Percentiles rank a stretch among this genome's conserved stretches.
These are phyloP conservation scores for Lavandula angustifolia DNA, from an alignment of 257 asterid genomes.

Conservation along the genomic window DNA sequence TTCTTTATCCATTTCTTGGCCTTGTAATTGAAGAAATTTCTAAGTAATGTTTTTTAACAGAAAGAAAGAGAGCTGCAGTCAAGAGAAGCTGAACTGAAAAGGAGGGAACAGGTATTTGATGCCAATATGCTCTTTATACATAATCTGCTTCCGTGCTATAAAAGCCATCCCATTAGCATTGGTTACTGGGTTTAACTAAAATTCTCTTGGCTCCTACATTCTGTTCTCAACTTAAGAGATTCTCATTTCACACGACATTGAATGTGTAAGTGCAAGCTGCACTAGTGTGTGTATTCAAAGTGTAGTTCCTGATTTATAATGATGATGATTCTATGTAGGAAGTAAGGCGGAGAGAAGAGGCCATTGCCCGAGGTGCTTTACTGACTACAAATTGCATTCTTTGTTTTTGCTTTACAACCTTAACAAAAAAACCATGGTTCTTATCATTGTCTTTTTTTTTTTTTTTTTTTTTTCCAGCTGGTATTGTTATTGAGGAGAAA, in stretches of 20 bases:
- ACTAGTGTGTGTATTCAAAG: slow-evolving; percentile 9
- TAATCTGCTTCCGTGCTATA: neutral
- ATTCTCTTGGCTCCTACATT: slow-evolving; percentile 9
- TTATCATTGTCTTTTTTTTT: slow-evolving; percentile 24
- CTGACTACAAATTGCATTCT: slow-evolving; percentile 19
- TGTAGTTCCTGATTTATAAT: slow-evolving; percentile 28
- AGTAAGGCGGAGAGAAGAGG: slow-evolving; percentile 75
- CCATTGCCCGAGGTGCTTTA: slow-evolving; percentile 75
- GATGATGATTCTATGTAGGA: slow-evolving; percentile 49
- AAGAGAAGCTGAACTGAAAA: slow-evolving; percentile 83
- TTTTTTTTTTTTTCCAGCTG: slow-evolving; percentile 56
- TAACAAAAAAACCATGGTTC: neutral
- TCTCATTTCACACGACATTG: slow-evolving; percentile 14
- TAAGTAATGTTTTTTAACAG: slow-evolving; percentile 69
- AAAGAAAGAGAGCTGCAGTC: slow-evolving; percentile 91
- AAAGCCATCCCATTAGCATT: slow-evolving; percentile 13
- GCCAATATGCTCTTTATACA: slow-evolving; percentile 9
- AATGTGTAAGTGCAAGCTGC: neutral
- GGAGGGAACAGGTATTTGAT: slow-evolving; percentile 81
- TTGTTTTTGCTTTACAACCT: neutral
- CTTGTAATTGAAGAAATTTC: slow-evolving; percentile 26
- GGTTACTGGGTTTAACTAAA: slow-evolving; percentile 6
- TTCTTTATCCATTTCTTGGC: slow-evolving; percentile 10
- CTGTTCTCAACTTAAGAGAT: slow-evolving; percentile 1
- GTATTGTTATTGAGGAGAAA: slow-evolving; percentile 73